Evolutionary conservation across 176 grass and related monocot genomes (phyloP).

Genomic region (Chrysopogon serrulatus): DNA sequence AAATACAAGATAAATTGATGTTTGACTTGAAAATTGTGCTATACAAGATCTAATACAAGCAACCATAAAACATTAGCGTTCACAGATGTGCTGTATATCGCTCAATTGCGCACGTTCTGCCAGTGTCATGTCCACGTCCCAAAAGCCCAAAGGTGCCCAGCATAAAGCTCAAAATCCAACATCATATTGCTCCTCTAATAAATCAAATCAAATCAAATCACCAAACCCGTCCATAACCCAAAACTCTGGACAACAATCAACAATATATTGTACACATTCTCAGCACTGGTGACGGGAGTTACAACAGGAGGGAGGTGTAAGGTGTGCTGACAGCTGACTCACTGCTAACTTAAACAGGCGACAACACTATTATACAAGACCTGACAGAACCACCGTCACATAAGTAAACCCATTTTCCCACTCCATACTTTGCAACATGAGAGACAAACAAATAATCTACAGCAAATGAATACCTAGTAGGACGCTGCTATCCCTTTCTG

Average conservation of each 20-base stretch:
- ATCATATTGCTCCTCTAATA: background rate
- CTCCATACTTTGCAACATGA: constrained; percentile 23
- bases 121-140: background rate
- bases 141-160: background rate
- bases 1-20: too few species aligned
- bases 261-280: constrained; percentile 30
- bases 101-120: background rate
- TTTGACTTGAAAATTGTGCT: too few species aligned
- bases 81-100: too few species aligned
- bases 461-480: constrained; percentile 67
- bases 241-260: constrained; percentile 13
- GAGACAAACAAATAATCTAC: constrained; percentile 14
- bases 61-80: too few species aligned
- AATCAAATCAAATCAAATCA: constrained; percentile 36
- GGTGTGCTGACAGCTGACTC: background rate
- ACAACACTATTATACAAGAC: constrained; percentile 31
- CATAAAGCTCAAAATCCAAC: background rate
- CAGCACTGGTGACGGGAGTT: constrained; percentile 23
- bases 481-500: constrained; percentile 17
- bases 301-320: constrained; percentile 15
- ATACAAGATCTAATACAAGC: too few species aligned
- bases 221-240: constrained; percentile 15
- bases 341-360: background rate
- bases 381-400: background rate
- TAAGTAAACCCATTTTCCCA: constrained; percentile 8